Percentiles rank a stretch among this genome's conserved stretches.
Evolutionary conservation across 192 early-diverging fungal genomes (phyloP).

Genomic region (Gigaspora rosea): DNA sequence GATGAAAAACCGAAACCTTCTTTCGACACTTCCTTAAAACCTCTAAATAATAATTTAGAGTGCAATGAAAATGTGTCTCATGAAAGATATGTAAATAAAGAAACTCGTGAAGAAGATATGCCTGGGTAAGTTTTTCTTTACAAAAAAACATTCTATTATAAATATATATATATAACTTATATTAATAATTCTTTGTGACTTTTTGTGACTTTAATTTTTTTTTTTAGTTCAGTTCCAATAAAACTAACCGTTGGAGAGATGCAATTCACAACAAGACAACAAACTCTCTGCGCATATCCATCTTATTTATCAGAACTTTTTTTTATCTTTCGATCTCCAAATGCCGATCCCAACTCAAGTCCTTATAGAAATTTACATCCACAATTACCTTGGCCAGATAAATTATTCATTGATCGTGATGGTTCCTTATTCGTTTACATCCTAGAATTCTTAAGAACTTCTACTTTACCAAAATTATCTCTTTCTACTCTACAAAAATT

Average conservation of each 20-base stretch:
- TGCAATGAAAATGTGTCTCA: too few relatives aligned
- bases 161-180: too few relatives aligned
- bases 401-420: constrained; percentile 23
- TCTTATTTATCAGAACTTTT: constrained; percentile 24
- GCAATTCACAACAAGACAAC: constrained; percentile 7
- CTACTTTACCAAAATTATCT: background rate
- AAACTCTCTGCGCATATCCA: constrained; percentile 8
- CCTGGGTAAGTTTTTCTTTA: too few relatives aligned
- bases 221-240: background rate
- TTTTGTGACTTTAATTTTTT: background rate
- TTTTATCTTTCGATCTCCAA: constrained; percentile 16
- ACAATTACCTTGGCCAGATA: constrained; percentile 10
- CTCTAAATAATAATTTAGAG: too few relatives aligned
- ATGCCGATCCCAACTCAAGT: background rate
- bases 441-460: constrained; percentile 4
- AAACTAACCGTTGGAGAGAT: constrained; percentile 12
- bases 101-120: too few relatives aligned
- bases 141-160: too few relatives aligned
- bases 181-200: too few relatives aligned
- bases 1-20: too few relatives aligned
- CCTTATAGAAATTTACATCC: background rate
- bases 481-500: constrained; percentile 13
- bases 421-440: background rate
- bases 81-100: too few relatives aligned
- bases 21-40: too few relatives aligned